Evolutionary conservation across 768 basidiomycete species (phyloP).

Genomic region (Pleurotus eryngii): DNA sequence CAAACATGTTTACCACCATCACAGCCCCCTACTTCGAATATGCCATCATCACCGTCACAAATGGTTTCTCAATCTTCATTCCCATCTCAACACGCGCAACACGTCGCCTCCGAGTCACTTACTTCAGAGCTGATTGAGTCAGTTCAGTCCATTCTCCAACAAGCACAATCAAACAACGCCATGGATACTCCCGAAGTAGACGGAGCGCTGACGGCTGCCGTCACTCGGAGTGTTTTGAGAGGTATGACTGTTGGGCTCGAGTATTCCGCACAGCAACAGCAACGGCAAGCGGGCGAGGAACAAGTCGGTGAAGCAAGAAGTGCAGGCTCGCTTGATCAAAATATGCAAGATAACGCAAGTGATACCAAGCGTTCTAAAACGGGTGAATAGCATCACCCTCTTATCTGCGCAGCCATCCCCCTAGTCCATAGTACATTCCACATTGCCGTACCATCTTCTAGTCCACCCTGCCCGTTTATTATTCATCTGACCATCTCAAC

Average conservation of each 20-base stretch:
- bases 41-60: constrained; percentile 12
- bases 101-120: constrained; percentile 65
- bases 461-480: neutral
- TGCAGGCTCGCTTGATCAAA: neutral
- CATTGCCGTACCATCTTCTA: no score
- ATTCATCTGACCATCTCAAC: neutral
- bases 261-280: constrained; percentile 30
- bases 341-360: neutral
- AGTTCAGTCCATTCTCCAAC: constrained; percentile 62
- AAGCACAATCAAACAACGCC: constrained; percentile 38
- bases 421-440: no score
- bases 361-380: neutral
- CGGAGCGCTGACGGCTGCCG: constrained; percentile 58
- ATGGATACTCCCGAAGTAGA: constrained; percentile 62
- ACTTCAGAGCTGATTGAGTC: constrained; percentile 64
- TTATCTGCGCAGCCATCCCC: neutral
- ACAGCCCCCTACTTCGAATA: constrained; percentile 17
- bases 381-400: neutral
- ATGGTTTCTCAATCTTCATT: neutral
- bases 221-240: constrained; percentile 62
- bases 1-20: constrained; percentile 32
- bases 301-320: neutral
- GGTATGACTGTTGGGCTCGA: constrained; percentile 62
- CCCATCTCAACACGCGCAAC: constrained; percentile 67
- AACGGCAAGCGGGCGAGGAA: constrained; percentile 16